Percentiles rank a stretch among this genome's conserved stretches.
Evolutionary conservation across 1,284 basidiomycete species (phyloP).

Genomic region (Afroboletus lepidellus): DNA sequence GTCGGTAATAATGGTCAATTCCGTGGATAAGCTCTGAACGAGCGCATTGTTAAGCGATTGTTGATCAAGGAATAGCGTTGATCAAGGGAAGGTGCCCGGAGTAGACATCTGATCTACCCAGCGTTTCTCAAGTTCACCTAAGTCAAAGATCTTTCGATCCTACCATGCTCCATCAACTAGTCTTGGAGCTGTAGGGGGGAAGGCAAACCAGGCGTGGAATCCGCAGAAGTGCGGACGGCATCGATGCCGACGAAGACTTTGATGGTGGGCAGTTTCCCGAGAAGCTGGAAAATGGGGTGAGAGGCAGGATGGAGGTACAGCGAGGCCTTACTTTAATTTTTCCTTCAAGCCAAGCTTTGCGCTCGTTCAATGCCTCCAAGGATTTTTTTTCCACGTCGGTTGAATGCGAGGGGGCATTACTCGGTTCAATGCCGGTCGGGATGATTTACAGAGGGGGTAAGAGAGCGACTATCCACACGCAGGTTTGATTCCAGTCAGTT

Average conservation of each 20-base stretch:
- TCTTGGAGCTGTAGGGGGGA: conserved; percentile 63
- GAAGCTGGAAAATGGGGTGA: conserved; percentile 50
- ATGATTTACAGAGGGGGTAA: conserved; percentile 10
- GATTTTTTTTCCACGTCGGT: conserved; percentile 49
- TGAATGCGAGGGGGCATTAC: neutral
- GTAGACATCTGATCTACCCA: conserved; percentile 56
- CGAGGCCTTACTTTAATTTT: conserved; percentile 70
- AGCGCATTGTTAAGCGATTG: conserved; percentile 50
- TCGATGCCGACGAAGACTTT: conserved; percentile 78
- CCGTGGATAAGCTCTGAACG: conserved; percentile 51
- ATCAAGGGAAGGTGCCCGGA: conserved; percentile 58
- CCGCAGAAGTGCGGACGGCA: conserved; percentile 54
- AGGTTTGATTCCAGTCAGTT: conserved; percentile 17
- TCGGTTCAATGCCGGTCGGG: conserved; percentile 8
- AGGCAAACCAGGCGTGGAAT: conserved; percentile 63
- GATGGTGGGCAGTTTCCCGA: conserved; percentile 76
- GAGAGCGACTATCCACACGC: conserved; percentile 29
- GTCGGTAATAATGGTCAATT: conserved; percentile 51
- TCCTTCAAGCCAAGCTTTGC: conserved; percentile 88
- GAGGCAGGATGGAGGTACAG: neutral
- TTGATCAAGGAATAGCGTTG: conserved; percentile 69
- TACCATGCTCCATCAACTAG: conserved; percentile 82
- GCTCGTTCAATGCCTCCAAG: conserved; percentile 74
- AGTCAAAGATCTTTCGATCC: conserved; percentile 88
- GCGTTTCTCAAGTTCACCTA: conserved; percentile 80